Base-by-base conservation (phyloP, 345 rosid species). In the Durio zibethinus region DNA sequence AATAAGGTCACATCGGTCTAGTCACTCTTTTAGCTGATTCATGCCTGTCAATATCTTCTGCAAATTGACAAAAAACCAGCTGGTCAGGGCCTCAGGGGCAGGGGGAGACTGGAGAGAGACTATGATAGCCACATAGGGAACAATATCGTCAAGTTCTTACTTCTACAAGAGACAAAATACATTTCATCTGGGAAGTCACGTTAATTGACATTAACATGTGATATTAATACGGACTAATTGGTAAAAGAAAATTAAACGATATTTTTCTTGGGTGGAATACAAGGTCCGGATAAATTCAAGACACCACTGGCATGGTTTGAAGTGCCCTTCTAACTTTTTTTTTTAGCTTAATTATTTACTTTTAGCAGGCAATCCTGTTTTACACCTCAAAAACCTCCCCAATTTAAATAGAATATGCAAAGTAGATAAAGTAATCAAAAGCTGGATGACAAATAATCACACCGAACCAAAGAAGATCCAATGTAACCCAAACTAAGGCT, bases 131-230 rank as follows among this genome's bases (percentile, higher is more conserved):
- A 20, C 10, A 52, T 10, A 20, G 21, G 20, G 11, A 50, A 16
- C 20, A 7, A 47, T 4, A 52, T 50, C 18, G 27, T 23, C 0
- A 72, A 29, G 29, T 33, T 73, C 43, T 21, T 54, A 43, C 35
- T 29, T 12, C 21, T 25, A 63, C 5, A 50, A n/a, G 29, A 21
- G 73, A 76, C 78, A 64, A 57, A 54, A 25, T 29, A 52, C 2
- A 14, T 62, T 56, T 42, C 38, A 63, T 70, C 64, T 76, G 64
- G 81, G 77, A 76, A 29, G 7, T 72, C 69, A 42, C 75, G 57
- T 45, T 52, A 38, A 48, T 33, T 52, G 78, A 81, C 62, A 50
- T 62, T 64, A 23, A 78, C 90, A 87, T 80, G 82, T 83, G 87
- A 80, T 64, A 56, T 21, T 68, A 54, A 16, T 45, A 62, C 48